Evolutionary conservation across 108 stramenopile genomes (phyloP).

Genomic region (Nitzschia sp.): DNA sequence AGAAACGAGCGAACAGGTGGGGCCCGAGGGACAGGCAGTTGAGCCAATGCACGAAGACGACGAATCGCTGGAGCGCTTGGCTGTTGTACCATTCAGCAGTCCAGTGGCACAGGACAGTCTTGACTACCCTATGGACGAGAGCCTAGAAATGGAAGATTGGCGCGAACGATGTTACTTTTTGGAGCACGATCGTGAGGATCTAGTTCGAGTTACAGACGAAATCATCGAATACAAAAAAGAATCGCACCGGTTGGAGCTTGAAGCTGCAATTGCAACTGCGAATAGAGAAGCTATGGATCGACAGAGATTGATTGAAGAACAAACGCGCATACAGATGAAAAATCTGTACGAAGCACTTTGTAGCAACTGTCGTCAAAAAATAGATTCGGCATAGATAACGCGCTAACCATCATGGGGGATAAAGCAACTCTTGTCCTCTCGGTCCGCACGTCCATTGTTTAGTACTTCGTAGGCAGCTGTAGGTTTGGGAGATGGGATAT

Average conservation of each 20-base stretch:
- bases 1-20: neutral
- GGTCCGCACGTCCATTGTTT: no score
- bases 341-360: neutral
- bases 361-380: neutral
- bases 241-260: constrained; percentile 12
- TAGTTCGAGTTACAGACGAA: constrained; percentile 20
- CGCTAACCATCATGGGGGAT: no score
- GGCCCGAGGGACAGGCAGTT: neutral
- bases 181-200: constrained; percentile 25
- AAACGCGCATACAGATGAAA: neutral
- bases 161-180: constrained; percentile 24
- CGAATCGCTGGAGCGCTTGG: neutral
- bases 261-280: constrained; percentile 17
- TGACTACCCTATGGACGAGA: constrained; percentile 1
- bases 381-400: constrained; percentile 5
- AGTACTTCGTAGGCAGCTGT: no score
- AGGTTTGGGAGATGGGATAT: no score
- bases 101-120: neutral
- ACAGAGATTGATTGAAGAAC: neutral
- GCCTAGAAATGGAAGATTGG: constrained; percentile 10
- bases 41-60: neutral
- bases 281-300: constrained; percentile 8
- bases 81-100: neutral
- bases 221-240: constrained; percentile 19
- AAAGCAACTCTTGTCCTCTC: no score